phyloP scores from a whole-genome alignment of 352 stramenopile species.

The Thalassiosira exigua region DNA sequence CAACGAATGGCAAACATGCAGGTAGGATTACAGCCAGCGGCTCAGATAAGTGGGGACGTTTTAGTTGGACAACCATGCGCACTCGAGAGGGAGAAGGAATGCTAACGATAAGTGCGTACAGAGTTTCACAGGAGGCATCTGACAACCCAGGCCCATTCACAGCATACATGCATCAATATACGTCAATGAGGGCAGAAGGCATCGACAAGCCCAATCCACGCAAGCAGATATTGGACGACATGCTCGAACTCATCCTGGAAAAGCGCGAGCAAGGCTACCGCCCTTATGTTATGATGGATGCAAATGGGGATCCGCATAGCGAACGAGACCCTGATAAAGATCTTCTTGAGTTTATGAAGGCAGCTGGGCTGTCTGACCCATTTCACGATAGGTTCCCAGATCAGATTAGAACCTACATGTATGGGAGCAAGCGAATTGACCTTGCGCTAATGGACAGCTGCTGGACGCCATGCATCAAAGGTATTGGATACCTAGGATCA shows the following conservation, averaged over 20 bases:
- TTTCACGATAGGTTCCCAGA: conserved; percentile 8
- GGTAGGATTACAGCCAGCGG: neutral
- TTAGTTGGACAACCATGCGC: neutral
- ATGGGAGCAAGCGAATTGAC: conserved; percentile 14
- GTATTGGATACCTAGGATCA: conserved; percentile 8
- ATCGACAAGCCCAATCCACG: conserved; percentile 1
- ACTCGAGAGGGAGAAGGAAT: conserved; percentile 29
- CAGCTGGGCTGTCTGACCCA: conserved; percentile 7
- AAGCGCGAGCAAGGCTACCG: neutral
- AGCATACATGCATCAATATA: conserved; percentile 1
- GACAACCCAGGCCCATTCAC: conserved; percentile 3
- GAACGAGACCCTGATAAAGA: neutral
- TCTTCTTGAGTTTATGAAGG: neutral
- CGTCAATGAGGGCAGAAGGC: neutral
- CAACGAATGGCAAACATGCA: neutral
- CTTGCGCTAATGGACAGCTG: conserved; percentile 8
- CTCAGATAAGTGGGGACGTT: conserved; percentile 14
- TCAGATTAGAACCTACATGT: conserved; percentile 4
- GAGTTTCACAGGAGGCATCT: conserved; percentile 3
- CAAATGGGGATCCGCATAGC: neutral
- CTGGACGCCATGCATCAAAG: neutral
- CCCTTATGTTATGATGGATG: conserved; percentile 20
- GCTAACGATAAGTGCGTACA: conserved; percentile 19
- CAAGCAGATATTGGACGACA: neutral
- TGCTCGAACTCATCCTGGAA: neutral